Conservation (phyloP, 768 basidiomycete genomes). For the Vishniacozyma victoriae region DNA sequence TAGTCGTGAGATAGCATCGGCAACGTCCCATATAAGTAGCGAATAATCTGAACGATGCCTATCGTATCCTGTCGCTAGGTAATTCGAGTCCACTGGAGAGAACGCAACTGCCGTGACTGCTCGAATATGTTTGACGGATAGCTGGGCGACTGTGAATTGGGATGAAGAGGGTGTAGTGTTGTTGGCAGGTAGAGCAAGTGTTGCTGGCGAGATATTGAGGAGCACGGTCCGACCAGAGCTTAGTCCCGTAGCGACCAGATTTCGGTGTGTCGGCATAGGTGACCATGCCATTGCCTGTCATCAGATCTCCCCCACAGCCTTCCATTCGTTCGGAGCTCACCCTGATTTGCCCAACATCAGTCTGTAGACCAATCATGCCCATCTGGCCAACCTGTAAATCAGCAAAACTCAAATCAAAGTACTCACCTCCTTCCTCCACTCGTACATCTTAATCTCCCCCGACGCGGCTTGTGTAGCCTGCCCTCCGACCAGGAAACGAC, state of each 20-base stretch:
- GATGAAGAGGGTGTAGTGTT: slow-evolving; percentile 5
- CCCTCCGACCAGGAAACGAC: slow-evolving; percentile 35
- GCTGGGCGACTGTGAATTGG: slow-evolving; percentile 12
- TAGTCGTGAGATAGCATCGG: slow-evolving; percentile 16
- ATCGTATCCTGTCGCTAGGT: slow-evolving; percentile 36
- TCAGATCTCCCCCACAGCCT: too few species aligned
- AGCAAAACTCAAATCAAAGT: not conserved
- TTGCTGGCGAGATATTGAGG: slow-evolving; percentile 30
- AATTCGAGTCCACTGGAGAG: slow-evolving; percentile 27
- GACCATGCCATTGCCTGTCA: slow-evolving; percentile 37
- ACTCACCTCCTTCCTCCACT: slow-evolving; percentile 28
- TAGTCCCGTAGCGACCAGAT: slow-evolving; percentile 32
- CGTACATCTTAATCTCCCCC: slow-evolving; percentile 41
- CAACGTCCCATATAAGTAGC: slow-evolving; percentile 36
- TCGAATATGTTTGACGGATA: slow-evolving; percentile 28
- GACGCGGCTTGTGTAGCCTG: slow-evolving; percentile 23
- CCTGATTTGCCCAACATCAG: slow-evolving; percentile 36
- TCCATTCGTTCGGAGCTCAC: slow-evolving; percentile 22
- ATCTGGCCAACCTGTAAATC: slow-evolving; percentile 23
- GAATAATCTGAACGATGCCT: slow-evolving; percentile 39
- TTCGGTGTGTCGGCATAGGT: slow-evolving; percentile 21
- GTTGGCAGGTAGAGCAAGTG: slow-evolving; percentile 18
- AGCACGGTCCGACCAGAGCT: slow-evolving; percentile 31
- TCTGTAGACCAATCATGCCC: slow-evolving; percentile 34
- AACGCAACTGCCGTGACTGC: slow-evolving; percentile 32